Conservation (phyloP, 306 rosid genomes). For the Chamaecrista fasciculata region DNA sequence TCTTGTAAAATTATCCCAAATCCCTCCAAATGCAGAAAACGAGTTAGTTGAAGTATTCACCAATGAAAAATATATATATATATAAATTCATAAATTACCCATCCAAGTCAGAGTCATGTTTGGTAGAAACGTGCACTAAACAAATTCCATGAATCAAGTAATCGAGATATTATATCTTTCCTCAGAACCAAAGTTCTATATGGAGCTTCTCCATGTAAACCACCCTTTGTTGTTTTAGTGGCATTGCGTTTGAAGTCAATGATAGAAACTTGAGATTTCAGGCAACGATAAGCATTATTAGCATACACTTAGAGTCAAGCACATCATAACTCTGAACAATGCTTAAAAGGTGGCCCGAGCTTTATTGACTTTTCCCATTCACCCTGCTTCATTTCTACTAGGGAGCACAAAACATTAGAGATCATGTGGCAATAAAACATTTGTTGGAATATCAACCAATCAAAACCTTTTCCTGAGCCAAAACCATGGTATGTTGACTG, state of each 20-base stretch:
- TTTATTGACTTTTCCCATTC: not conserved
- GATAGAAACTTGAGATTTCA: not conserved
- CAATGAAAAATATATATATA: not conserved
- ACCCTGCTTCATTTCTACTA: constrained; percentile 10
- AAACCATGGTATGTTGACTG: constrained; percentile 18
- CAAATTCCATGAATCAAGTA: not conserved
- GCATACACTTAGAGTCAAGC: not conserved
- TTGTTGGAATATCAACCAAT: constrained; percentile 11
- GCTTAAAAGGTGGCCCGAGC: not conserved
- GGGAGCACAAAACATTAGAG: constrained; percentile 4
- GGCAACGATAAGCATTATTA: not conserved
- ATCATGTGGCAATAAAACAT: constrained; percentile 4
- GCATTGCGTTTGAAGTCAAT: not conserved
- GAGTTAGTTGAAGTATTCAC: not conserved
- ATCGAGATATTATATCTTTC: not conserved
- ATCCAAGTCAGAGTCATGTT: not conserved
- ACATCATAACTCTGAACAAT: not conserved
- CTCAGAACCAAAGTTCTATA: not conserved
- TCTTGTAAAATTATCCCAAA: not conserved
- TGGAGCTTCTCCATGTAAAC: not conserved
- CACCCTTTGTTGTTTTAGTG: not conserved
- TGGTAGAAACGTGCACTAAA: not conserved
- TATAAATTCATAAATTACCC: not conserved
- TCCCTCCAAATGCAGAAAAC: not conserved
- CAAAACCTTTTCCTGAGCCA: constrained; percentile 9